These are phyloP conservation scores for Lithospermum erythrorhizon DNA, from an alignment of 257 asterid species.

Conservation along the genomic window DNA sequence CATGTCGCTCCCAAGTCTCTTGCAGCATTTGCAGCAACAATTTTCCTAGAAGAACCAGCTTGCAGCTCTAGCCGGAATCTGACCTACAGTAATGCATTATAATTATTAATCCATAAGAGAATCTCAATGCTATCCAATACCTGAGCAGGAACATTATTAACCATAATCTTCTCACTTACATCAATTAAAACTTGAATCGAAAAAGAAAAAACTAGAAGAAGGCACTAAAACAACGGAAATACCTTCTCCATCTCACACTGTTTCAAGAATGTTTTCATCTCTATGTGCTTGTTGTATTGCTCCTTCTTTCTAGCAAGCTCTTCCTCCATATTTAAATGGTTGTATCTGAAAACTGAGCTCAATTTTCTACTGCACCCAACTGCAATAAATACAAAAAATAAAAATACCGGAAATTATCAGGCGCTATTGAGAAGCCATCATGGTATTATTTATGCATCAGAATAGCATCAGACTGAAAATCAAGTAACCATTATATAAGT, in stretches of 20 bases:
- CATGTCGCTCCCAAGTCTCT: conserved; percentile 37
- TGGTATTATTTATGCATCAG: too few species aligned
- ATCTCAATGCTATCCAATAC: too few species aligned
- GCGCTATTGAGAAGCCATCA: too few species aligned
- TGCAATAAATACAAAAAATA: not conserved
- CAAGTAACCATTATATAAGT: too few species aligned
- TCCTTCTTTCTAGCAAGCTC: conserved; percentile 26
- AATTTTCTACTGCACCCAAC: not conserved
- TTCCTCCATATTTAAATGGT: conserved; percentile 11
- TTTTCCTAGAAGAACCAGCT: conserved; percentile 42
- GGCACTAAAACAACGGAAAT: not conserved
- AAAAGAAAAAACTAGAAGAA: too few species aligned
- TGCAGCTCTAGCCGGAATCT: conserved; percentile 33
- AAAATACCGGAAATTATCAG: too few species aligned
- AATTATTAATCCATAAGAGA: too few species aligned
- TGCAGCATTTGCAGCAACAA: conserved; percentile 31
- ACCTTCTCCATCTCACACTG: conserved; percentile 35
- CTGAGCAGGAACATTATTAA: too few species aligned
- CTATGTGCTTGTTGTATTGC: conserved; percentile 25
- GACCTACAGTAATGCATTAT: conserved; percentile 21
- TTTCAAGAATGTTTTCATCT: conserved; percentile 21
- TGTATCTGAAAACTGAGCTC: not conserved
- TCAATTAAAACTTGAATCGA: too few species aligned
- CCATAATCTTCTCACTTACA: too few species aligned
- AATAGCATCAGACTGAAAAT: too few species aligned